Base-by-base conservation (phyloP, 2,329 filamentous ascomycete genomes). In the Fusarium paranaense region DNA sequence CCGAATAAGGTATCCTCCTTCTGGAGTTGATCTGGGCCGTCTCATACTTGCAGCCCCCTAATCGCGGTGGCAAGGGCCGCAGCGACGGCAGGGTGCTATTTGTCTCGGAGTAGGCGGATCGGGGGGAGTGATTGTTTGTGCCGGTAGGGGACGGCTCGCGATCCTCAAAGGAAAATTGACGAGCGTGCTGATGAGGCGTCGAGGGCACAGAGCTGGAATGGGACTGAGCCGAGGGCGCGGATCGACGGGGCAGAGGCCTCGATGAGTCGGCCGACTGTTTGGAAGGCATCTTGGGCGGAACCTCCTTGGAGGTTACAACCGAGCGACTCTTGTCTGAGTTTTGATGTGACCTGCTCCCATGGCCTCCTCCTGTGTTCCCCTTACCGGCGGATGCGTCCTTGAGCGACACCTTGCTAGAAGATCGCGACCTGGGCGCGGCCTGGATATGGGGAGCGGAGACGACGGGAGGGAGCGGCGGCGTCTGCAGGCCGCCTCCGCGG, bases 161-260 rank as follows among this genome's bases (percentile, higher is more conserved):
- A 57, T 95, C 97, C 80, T 91, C 91, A 78, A 93, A 94, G 3
- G 93, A 93, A 79, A 97, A 93, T 78, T 95, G 92, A 68, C 95
- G 91, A 74, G 95, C 91, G 83, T 94, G 93, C 82, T 98, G 95
- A 80, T 96, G 94, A 10, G 96, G 97, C 4, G 96, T 98, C 1
- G 96, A 97, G 1, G 96, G 96, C 58, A 98, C 94, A 10, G 96
- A 98, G 81, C 89, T 97, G 27, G 96, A 97, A 80, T 97, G 88
- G 16, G 84, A 78, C 64, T 82, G 81, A 32, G 77, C 79, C 59
- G 77, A 79, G 8, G 80, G 70, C 38, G 78, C 75, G 45, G 79
- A 79, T 67, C 68, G 79, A 75, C 73, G 80, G 54, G 80, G 77
- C 42, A 77, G 76, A 64, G 73, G 80, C 75, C 80, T 82, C 64